Conservation (phyloP, 495 filamentous ascomycete genomes). For the Podospora didyma region DNA sequence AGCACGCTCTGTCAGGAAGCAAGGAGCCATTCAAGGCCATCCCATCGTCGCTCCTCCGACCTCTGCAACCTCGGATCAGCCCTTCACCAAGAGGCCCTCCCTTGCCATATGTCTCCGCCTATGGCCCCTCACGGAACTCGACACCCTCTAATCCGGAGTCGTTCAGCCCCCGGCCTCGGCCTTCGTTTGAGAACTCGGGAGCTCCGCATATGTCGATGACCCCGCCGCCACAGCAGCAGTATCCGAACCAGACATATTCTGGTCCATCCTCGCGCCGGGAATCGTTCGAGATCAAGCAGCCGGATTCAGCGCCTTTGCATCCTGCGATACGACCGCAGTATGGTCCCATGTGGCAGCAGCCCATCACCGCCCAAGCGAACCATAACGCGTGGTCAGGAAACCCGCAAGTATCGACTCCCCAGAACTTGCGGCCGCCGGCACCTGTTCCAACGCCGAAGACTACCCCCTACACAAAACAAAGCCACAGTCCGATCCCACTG, state of each 20-base stretch:
- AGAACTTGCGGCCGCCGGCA: not conserved
- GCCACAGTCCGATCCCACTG: conserved; percentile 30
- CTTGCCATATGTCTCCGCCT: not conserved
- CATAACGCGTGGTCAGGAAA: conserved; percentile 18
- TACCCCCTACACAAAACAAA: conserved; percentile 22
- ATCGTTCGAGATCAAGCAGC: conserved; percentile 7
- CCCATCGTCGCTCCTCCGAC: conserved; percentile 14
- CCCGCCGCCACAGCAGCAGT: not conserved
- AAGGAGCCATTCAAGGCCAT: conserved; percentile 16
- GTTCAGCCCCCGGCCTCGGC: not conserved
- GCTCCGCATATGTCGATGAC: not conserved
- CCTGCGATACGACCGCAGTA: conserved; percentile 46
- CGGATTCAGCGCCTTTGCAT: conserved; percentile 30
- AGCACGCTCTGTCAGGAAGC: conserved; percentile 31
- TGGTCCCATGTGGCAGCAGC: conserved; percentile 27
- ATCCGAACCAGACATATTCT: not conserved
- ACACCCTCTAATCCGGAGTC: conserved; percentile 11
- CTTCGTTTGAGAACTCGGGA: not conserved
- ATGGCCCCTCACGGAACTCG: conserved; percentile 16
- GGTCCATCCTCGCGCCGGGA: not conserved
- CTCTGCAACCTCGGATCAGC: conserved; percentile 15
- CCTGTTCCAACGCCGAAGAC: conserved; percentile 6
- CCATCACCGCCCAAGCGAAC: conserved; percentile 1
- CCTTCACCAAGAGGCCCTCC: conserved; percentile 1
- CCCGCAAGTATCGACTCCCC: conserved; percentile 4